Conservation (phyloP, 768 basidiomycete species). For the Boletellus sp. region DNA sequence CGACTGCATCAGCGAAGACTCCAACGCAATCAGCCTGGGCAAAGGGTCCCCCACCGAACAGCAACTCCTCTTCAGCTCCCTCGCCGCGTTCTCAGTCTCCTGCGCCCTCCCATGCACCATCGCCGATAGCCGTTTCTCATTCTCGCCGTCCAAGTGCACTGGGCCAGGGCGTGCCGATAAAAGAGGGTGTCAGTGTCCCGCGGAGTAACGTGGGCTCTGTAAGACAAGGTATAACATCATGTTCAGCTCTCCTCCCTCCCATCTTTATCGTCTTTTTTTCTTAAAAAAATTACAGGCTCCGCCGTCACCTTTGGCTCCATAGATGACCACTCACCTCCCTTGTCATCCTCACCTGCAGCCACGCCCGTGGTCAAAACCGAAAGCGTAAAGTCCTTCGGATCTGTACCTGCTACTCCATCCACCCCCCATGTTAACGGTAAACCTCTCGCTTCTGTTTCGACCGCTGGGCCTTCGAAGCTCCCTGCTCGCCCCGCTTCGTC, state of each 20-base stretch:
- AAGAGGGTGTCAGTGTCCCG: conserved; percentile 75
- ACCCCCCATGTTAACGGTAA: conserved; percentile 60
- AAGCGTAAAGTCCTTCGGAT: conserved; percentile 78
- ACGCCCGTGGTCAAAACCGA: conserved; percentile 62
- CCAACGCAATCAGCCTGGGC: conserved; percentile 87
- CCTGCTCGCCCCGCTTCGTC: conserved; percentile 25
- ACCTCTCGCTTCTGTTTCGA: conserved; percentile 43
- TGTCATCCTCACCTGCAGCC: conserved; percentile 79
- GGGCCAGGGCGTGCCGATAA: conserved; percentile 66
- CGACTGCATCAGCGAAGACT: conserved; percentile 70
- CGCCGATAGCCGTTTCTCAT: conserved; percentile 53
- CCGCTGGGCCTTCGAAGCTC: conserved; percentile 36
- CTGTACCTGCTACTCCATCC: conserved; percentile 53
- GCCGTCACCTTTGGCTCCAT: conserved; percentile 88
- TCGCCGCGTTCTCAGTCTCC: conserved; percentile 79
- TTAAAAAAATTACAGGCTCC: conserved; percentile 52
- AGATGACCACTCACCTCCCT: conserved; percentile 71
- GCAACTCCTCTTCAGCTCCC: conserved; percentile 43
- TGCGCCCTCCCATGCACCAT: conserved; percentile 48
- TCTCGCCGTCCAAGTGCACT: conserved; percentile 77
- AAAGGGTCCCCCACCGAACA: conserved; percentile 75
- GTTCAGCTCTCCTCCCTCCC: neutral
- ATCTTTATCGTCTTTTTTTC: conserved; percentile 5
- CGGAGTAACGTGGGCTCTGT: conserved; percentile 58
- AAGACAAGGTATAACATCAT: conserved; percentile 58